Conservation (phyloP, 2,329 filamentous ascomycete genomes). For the Microdochium bolleyi region DNA sequence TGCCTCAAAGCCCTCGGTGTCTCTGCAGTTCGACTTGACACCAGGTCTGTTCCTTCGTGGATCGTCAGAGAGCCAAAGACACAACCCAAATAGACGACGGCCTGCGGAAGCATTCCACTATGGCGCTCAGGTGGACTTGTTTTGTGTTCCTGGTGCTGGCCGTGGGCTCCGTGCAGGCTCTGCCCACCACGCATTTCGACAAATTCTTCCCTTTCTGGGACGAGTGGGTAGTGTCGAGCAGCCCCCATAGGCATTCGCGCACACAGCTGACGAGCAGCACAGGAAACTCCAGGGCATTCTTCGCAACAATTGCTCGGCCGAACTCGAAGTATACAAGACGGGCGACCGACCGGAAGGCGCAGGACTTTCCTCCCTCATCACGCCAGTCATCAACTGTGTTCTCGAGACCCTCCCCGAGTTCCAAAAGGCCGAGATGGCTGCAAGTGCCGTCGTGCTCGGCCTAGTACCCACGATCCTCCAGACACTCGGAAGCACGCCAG, state of each 20-base stretch:
- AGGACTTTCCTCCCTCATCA: conserved; percentile 5
- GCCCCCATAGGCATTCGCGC: neutral
- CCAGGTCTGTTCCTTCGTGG: no score
- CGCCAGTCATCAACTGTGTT: conserved; percentile 11
- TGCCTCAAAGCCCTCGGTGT: no score
- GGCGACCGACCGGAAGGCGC: conserved; percentile 2
- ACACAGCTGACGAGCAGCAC: neutral
- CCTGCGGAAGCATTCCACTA: no score
- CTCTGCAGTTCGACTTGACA: no score
- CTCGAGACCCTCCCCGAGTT: conserved; percentile 9
- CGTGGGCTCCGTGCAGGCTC: neutral
- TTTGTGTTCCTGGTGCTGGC: neutral
- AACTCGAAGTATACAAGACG: conserved; percentile 6
- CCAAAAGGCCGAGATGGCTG: conserved; percentile 12
- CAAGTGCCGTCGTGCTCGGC: conserved; percentile 11
- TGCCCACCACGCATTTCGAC: neutral
- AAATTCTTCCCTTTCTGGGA: neutral
- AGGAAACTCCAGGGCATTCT: conserved; percentile 6
- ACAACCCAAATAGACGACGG: no score
- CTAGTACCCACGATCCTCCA: conserved; percentile 11
- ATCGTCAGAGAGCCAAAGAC: no score
- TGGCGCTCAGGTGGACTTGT: neutral
- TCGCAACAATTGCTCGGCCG: conserved; percentile 5
- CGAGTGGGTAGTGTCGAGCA: neutral
- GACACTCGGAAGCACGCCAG: conserved; percentile 9